Percentiles rank a stretch among this genome's conserved stretches.
phyloP scores from a whole-genome alignment of 306 rosid species.

The Cicer chorassanicum region DNA sequence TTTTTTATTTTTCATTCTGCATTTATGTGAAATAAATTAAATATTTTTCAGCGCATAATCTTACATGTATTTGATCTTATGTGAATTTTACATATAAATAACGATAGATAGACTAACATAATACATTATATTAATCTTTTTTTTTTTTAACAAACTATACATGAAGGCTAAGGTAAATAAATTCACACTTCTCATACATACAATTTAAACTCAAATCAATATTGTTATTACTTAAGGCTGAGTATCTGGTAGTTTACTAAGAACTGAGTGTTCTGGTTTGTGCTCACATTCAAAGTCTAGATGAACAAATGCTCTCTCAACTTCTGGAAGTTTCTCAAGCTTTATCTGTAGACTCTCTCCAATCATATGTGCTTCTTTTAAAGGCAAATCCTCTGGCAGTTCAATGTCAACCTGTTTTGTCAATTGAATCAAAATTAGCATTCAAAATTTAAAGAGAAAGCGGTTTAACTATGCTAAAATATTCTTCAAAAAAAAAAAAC shows the following conservation, averaged over 20 bases:
- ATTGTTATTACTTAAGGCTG: constrained; percentile 37
- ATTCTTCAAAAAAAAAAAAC: too few relatives aligned
- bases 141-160: neutral
- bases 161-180: neutral
- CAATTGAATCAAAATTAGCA: neutral
- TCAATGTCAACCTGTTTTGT: constrained; percentile 75
- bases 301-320: constrained; percentile 87
- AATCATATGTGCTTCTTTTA: constrained; percentile 84
- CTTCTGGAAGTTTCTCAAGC: constrained; percentile 79
- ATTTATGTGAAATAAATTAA: too few relatives aligned
- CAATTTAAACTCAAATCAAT: neutral
- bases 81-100: too few relatives aligned
- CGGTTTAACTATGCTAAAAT: constrained; percentile 35
- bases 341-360: constrained; percentile 81
- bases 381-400: constrained; percentile 79
- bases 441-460: too few relatives aligned
- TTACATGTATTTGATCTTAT: too few relatives aligned
- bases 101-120: too few relatives aligned
- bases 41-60: too few relatives aligned
- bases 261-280: constrained; percentile 88
- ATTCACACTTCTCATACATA: neutral
- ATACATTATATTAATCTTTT: too few relatives aligned
- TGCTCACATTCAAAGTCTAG: constrained; percentile 92
- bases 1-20: too few relatives aligned
- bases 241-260: constrained; percentile 67